A percentile compares a stretch with the other conserved stretches of the same genome.
Evolutionary conservation across 345 rosid species (phyloP).

Genomic region (Limnanthes douglasii): DNA sequence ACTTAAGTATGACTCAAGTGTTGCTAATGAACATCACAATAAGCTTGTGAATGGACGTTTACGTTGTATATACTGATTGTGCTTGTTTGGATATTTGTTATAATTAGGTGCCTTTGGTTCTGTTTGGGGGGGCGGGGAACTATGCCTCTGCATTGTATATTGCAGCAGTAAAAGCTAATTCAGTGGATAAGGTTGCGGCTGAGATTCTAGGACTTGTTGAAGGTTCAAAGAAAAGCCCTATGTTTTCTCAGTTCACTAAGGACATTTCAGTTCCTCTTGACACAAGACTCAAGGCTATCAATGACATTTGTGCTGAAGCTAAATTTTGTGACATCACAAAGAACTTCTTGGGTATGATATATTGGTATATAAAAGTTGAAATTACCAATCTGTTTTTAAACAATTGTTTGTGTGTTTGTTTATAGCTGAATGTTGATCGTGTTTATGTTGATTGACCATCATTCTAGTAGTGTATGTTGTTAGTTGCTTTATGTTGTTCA

Average conservation of each 20-base stretch:
- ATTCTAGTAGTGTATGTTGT: too few species aligned
- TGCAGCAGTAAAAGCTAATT: slow-evolving; percentile 49
- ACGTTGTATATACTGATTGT: slow-evolving; percentile 2
- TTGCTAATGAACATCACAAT: too few species aligned
- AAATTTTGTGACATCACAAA: slow-evolving; percentile 58
- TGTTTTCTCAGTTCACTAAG: slow-evolving; percentile 51
- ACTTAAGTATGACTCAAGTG: too few species aligned
- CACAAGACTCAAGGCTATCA: slow-evolving; percentile 41
- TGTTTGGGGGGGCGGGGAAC: slow-evolving; percentile 76
- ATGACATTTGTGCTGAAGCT: slow-evolving; percentile 43
- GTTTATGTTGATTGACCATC: too few species aligned
- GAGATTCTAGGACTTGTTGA: slow-evolving; percentile 53
- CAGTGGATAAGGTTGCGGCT: slow-evolving; percentile 58
- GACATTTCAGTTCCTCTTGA: slow-evolving; percentile 61
- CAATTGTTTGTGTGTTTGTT: too few species aligned
- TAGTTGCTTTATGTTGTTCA: too few species aligned
- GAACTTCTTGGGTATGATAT: slow-evolving; percentile 64
- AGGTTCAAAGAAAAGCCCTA: slow-evolving; percentile 46
- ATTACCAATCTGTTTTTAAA: too few species aligned
- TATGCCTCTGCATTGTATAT: slow-evolving; percentile 77
- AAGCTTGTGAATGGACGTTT: background rate
- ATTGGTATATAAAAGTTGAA: background rate
- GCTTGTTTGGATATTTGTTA: slow-evolving; percentile 2
- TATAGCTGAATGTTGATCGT: too few species aligned
- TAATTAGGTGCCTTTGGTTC: slow-evolving; percentile 51